A percentile compares a stretch with the other conserved stretches of the same genome.
Conservation (phyloP, 192 early-diverging fungal species). For the Coemansia javaensis region DNA sequence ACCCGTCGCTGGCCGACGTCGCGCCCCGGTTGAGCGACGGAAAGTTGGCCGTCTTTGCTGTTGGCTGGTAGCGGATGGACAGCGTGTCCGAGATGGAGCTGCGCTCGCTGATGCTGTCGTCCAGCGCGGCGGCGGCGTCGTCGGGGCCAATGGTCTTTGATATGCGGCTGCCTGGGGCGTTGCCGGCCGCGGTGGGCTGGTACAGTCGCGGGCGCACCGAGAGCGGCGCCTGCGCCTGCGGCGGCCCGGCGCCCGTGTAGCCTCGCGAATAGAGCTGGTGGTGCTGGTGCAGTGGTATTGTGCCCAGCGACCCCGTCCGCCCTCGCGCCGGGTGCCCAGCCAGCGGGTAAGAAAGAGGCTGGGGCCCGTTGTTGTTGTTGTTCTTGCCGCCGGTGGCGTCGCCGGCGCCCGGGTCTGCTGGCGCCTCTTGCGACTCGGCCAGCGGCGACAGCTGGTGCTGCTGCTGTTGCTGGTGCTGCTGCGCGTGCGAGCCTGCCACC, state of each 20-base stretch:
- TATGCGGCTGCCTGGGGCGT: slow-evolving; percentile 11
- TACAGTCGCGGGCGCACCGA: too few species aligned
- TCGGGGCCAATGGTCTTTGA: slow-evolving; percentile 21
- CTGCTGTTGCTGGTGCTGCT: slow-evolving; percentile 6
- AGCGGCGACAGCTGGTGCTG: slow-evolving; percentile 26
- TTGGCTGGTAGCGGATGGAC: slow-evolving; percentile 37
- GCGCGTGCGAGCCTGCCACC: neutral
- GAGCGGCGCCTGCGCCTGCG: too few species aligned
- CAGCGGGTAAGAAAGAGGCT: too few species aligned
- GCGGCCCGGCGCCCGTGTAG: neutral
- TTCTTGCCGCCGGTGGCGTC: too few species aligned
- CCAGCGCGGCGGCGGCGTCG: too few species aligned
- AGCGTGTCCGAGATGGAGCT: slow-evolving; percentile 46
- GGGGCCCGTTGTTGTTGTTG: too few species aligned
- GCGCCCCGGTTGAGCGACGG: slow-evolving; percentile 24
- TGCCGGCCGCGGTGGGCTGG: slow-evolving; percentile 1
- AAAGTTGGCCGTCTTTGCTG: slow-evolving; percentile 16
- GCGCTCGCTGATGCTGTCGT: slow-evolving; percentile 41
- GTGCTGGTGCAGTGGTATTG: slow-evolving; percentile 7
- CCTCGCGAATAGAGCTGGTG: slow-evolving; percentile 15
- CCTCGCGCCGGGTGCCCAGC: slow-evolving; percentile 1
- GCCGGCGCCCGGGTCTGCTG: slow-evolving; percentile 1
- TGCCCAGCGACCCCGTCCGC: slow-evolving; percentile 33
- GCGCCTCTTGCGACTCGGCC: slow-evolving; percentile 38
- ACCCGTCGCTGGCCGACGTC: slow-evolving; percentile 2